These are phyloP conservation scores for Populus pruinosa DNA, from an alignment of 345 rosid species.

Conservation along the genomic window DNA sequence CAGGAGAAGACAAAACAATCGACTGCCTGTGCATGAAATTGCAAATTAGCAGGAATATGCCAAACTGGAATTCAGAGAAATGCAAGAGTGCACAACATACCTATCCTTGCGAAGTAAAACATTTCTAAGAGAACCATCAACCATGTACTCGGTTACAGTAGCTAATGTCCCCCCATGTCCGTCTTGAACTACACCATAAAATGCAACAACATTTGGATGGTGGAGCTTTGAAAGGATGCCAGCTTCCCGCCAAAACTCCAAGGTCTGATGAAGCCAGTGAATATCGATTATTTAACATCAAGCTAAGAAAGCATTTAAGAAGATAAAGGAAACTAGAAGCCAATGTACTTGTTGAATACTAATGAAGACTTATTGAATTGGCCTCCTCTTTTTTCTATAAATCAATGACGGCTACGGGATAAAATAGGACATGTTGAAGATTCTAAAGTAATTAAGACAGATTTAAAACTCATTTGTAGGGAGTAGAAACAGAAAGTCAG, in stretches of 20 bases:
- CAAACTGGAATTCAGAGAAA: conserved; percentile 14
- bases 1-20: conserved; percentile 1
- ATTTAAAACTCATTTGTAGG: too few relatives aligned
- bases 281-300: conserved; percentile 5
- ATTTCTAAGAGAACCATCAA: conserved; percentile 92
- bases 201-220: conserved; percentile 96
- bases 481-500: too few relatives aligned
- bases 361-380: neutral
- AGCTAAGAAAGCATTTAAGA: neutral
- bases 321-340: neutral
- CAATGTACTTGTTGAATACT: neutral
- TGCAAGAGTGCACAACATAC: conserved; percentile 36
- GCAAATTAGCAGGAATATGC: conserved; percentile 11
- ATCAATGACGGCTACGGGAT: neutral
- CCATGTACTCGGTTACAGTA: conserved; percentile 90
- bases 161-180: conserved; percentile 86
- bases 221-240: conserved; percentile 88
- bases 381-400: neutral
- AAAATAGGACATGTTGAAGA: neutral
- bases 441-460: too few relatives aligned
- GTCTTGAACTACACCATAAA: conserved; percentile 93
- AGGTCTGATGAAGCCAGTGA: conserved; percentile 38
- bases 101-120: conserved; percentile 82
- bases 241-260: conserved; percentile 90
- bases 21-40: neutral